phyloP scores from a whole-genome alignment of 805 yeast genomes.

The Candida namnaoensis region DNA sequence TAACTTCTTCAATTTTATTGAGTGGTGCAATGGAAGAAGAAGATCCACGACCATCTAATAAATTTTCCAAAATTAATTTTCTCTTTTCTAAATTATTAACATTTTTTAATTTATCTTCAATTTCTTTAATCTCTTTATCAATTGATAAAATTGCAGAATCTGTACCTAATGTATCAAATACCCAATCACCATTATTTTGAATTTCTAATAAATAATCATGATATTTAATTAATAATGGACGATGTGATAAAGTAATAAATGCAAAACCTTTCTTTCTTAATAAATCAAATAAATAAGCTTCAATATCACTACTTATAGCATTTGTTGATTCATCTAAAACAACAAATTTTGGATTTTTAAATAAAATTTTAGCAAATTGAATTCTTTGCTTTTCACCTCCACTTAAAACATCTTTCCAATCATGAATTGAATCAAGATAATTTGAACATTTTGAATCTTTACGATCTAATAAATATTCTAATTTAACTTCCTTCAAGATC shows the following conservation, averaged over 20 bases:
- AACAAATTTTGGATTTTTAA: conserved; percentile 73
- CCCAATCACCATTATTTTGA: conserved; percentile 49
- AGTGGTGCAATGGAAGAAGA: no score
- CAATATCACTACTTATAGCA: conserved; percentile 85
- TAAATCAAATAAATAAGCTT: conserved; percentile 74
- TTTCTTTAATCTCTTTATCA: conserved; percentile 66
- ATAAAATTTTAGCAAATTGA: conserved; percentile 78
- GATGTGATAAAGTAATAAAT: conserved; percentile 72
- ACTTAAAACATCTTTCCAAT: conserved; percentile 86
- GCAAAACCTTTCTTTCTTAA: conserved; percentile 65
- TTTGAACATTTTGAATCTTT: conserved; percentile 5
- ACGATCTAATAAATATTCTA: conserved; percentile 73
- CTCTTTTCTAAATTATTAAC: conserved; percentile 54
- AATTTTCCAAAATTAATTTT: conserved; percentile 43
- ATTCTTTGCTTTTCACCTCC: conserved; percentile 96
- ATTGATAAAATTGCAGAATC: conserved; percentile 58
- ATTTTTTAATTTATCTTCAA: conserved; percentile 50
- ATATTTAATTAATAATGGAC: conserved; percentile 77
- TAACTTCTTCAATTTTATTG: no score
- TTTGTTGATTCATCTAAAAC: conserved; percentile 91
- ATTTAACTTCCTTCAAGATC: conserved; percentile 65
- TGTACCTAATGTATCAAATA: conserved; percentile 55
- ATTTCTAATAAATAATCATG: conserved; percentile 73
- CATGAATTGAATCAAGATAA: conserved; percentile 37
- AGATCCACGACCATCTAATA: conserved; percentile 12